Evolutionary conservation across 75 land plant genomes (phyloP).

Genomic region (Selaginella moellendorffii): DNA sequence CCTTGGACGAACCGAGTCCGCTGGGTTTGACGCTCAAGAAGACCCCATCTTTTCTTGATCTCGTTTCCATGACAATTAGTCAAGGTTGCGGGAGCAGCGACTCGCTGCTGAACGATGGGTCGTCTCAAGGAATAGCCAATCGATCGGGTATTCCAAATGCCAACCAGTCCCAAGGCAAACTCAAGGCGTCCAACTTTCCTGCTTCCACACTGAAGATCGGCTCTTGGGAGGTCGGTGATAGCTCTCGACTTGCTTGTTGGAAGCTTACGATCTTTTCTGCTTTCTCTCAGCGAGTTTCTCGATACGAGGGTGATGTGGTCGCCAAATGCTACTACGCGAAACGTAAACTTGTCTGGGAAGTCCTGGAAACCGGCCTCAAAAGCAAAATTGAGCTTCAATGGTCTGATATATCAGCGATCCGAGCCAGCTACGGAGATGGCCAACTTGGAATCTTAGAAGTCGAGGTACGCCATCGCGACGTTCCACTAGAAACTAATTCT

Average conservation of each 20-base stretch:
- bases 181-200: conserved; percentile 87
- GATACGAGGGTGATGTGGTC: conserved; percentile 61
- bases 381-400: conserved; percentile 95
- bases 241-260: neutral
- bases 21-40: conserved; percentile 65
- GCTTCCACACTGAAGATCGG: conserved; percentile 61
- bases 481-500: too few relatives aligned
- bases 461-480: too few relatives aligned
- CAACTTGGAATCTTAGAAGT: conserved; percentile 52
- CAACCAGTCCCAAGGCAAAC: conserved; percentile 56
- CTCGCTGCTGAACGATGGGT: conserved; percentile 2
- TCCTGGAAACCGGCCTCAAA: conserved; percentile 77
- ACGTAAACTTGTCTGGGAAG: conserved; percentile 90
- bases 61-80: conserved; percentile 37
- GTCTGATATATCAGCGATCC: conserved; percentile 83
- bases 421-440: conserved; percentile 55
- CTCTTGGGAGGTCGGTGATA: conserved; percentile 77
- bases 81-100: neutral
- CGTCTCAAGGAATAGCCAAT: conserved; percentile 15
- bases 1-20: conserved; percentile 81
- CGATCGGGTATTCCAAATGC: conserved; percentile 6
- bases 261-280: neutral
- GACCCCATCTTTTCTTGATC: conserved; percentile 73
- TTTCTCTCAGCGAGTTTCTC: conserved; percentile 15
- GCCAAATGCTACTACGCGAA: conserved; percentile 89